A percentile compares a stretch with the other conserved stretches of the same genome.
Conservation (phyloP, 78 protist genomes). For the Capsaspora owczarzaki region DNA sequence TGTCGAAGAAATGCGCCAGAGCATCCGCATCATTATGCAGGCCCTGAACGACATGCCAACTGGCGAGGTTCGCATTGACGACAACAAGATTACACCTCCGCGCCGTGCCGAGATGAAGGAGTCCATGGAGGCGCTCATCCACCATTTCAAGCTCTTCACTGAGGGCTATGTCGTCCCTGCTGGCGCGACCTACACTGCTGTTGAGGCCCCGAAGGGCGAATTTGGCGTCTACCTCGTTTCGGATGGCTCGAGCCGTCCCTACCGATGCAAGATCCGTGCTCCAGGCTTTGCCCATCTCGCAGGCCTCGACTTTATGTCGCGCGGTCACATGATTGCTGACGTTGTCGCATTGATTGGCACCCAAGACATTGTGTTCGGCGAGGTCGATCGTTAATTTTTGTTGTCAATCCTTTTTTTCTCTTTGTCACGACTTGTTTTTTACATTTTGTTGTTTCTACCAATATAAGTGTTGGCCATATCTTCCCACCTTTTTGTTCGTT, state of each 20-base stretch:
- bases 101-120: slow-evolving; percentile 53
- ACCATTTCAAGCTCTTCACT: slow-evolving; percentile 53
- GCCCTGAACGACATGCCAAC: slow-evolving; percentile 42
- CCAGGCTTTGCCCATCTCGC: slow-evolving; percentile 41
- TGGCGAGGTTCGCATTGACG: slow-evolving; percentile 43
- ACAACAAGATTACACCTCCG: slow-evolving; percentile 46
- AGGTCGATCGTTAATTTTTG: slow-evolving; percentile 45
- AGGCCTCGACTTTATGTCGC: slow-evolving; percentile 15
- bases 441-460: no score
- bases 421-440: no score
- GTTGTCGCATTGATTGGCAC: slow-evolving; percentile 46
- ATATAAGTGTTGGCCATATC: no score
- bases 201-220: slow-evolving; percentile 57
- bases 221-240: slow-evolving; percentile 46
- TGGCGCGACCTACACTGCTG: slow-evolving; percentile 34
- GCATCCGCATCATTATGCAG: slow-evolving; percentile 35
- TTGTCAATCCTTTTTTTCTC: no score
- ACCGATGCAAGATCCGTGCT: slow-evolving; percentile 51
- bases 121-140: slow-evolving; percentile 35
- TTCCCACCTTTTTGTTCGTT: no score
- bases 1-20: slow-evolving; percentile 55
- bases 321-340: slow-evolving; percentile 42
- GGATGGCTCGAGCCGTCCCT: slow-evolving; percentile 43
- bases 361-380: slow-evolving; percentile 45
- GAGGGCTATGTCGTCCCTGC: slow-evolving; percentile 44